A percentile compares a stretch with the other conserved stretches of the same genome.
Conservation (phyloP, 768 basidiomycete genomes). For the Tremella fuciformis region DNA sequence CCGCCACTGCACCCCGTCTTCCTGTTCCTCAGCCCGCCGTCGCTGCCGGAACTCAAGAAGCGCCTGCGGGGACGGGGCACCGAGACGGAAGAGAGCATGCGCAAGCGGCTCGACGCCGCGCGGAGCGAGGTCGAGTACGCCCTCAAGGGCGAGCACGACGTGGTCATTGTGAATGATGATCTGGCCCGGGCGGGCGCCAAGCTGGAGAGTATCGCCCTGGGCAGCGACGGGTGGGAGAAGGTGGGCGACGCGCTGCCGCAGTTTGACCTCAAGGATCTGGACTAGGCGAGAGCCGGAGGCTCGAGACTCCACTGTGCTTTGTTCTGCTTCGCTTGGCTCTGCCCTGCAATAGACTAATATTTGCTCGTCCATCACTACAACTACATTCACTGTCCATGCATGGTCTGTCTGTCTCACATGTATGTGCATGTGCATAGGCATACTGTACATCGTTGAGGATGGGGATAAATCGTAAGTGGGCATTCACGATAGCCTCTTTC, state of each 20-base stretch:
- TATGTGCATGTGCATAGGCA: too few relatives aligned
- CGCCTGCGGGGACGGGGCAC: constrained; percentile 80
- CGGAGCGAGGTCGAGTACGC: constrained; percentile 80
- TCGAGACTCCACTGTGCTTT: too few relatives aligned
- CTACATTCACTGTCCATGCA: too few relatives aligned
- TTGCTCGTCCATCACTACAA: too few relatives aligned
- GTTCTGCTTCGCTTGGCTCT: too few relatives aligned
- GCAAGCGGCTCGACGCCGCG: constrained; percentile 73
- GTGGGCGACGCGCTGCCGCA: constrained; percentile 65
- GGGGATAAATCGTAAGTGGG: too few relatives aligned
- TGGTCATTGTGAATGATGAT: constrained; percentile 87
- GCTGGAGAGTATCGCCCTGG: constrained; percentile 74
- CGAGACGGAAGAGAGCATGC: constrained; percentile 69
- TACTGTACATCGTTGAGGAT: too few relatives aligned
- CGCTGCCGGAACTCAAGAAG: constrained; percentile 64
- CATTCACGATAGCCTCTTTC: too few relatives aligned
- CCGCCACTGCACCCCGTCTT: constrained; percentile 72
- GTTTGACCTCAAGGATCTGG: constrained; percentile 44
- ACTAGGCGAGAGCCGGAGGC: constrained; percentile 6
- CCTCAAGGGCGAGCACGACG: constrained; percentile 70
- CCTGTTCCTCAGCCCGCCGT: constrained; percentile 88
- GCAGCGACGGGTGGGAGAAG: constrained; percentile 65
- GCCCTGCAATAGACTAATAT: too few relatives aligned
- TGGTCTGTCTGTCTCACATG: too few relatives aligned
- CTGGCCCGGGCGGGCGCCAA: constrained; percentile 73